phyloP scores from a whole-genome alignment of 305 asterid species.

The Fraxinus latifolia region DNA sequence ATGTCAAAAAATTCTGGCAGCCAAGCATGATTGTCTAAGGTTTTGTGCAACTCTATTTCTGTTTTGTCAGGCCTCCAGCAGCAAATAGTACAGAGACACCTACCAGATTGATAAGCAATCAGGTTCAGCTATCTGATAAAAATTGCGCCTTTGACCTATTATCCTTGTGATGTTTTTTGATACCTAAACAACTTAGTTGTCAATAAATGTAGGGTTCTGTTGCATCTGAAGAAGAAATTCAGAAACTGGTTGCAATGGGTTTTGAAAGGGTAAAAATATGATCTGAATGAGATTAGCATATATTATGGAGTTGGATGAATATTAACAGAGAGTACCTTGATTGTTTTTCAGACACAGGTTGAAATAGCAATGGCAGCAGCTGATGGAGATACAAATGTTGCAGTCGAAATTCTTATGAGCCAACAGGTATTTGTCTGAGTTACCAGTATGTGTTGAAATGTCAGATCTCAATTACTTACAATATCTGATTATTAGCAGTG shows the following conservation, averaged over 20 bases:
- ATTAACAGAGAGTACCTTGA: neutral
- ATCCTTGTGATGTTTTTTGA: constrained; percentile 20
- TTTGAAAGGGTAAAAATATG: constrained; percentile 65
- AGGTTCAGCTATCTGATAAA: constrained; percentile 39
- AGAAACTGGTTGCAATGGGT: constrained; percentile 92
- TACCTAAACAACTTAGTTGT: constrained; percentile 15
- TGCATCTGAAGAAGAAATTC: constrained; percentile 64
- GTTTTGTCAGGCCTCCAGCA: constrained; percentile 44
- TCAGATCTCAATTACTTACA: constrained; percentile 6
- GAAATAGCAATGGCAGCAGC: constrained; percentile 95
- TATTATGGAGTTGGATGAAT: neutral
- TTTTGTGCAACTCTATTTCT: constrained; percentile 14
- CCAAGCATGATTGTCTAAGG: neutral
- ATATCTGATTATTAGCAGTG: constrained; percentile 28
- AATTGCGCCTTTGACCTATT: constrained; percentile 11
- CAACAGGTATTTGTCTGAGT: constrained; percentile 56
- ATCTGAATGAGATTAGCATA: neutral
- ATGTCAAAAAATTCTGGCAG: too few species aligned
- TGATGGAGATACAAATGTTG: constrained; percentile 77
- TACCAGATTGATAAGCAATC: constrained; percentile 40
- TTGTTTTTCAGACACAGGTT: constrained; percentile 69
- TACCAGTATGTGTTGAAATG: neutral
- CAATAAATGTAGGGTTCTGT: constrained; percentile 40
- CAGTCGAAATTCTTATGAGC: constrained; percentile 89
- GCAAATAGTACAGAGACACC: constrained; percentile 37